phyloP scores from a whole-genome alignment of 495 filamentous ascomycete genomes.

The Neohortaea acidophila region DNA sequence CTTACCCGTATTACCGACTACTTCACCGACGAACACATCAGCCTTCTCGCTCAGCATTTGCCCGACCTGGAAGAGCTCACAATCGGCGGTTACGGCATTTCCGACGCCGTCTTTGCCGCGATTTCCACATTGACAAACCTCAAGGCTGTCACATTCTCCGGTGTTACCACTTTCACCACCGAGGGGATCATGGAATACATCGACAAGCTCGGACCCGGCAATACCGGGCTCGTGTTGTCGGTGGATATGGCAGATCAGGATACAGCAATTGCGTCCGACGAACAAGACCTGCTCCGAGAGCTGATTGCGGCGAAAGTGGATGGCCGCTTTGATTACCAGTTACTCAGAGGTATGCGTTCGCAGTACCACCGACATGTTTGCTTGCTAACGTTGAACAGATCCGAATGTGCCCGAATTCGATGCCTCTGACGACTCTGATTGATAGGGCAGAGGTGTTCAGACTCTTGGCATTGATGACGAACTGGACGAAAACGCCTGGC shows the following conservation, averaged over 20 bases:
- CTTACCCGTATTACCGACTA: conserved; percentile 39
- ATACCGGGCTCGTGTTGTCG: conserved; percentile 23
- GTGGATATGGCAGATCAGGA: conserved; percentile 28
- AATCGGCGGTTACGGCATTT: conserved; percentile 39
- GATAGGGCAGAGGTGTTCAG: too few species aligned
- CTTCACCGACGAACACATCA: conserved; percentile 37
- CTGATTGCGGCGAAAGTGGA: conserved; percentile 21
- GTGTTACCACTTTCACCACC: conserved; percentile 25
- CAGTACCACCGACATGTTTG: neutral
- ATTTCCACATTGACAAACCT: conserved; percentile 22
- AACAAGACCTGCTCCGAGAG: conserved; percentile 21
- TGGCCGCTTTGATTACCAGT: conserved; percentile 28
- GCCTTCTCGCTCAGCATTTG: conserved; percentile 34
- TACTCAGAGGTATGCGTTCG: conserved; percentile 22
- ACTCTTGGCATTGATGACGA: too few species aligned
- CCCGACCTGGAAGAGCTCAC: conserved; percentile 39
- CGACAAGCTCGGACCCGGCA: conserved; percentile 20
- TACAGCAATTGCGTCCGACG: conserved; percentile 22
- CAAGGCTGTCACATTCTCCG: conserved; percentile 23
- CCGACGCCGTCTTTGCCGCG: conserved; percentile 35
- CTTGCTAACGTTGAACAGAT: conserved; percentile 17
- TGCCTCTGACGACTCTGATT: conserved; percentile 22
- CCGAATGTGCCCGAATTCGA: conserved; percentile 28
- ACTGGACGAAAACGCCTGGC: too few species aligned
- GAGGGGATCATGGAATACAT: conserved; percentile 26